Base-by-base conservation (phyloP, 2,329 filamentous ascomycete species). In the Diaporthe capsici region DNA sequence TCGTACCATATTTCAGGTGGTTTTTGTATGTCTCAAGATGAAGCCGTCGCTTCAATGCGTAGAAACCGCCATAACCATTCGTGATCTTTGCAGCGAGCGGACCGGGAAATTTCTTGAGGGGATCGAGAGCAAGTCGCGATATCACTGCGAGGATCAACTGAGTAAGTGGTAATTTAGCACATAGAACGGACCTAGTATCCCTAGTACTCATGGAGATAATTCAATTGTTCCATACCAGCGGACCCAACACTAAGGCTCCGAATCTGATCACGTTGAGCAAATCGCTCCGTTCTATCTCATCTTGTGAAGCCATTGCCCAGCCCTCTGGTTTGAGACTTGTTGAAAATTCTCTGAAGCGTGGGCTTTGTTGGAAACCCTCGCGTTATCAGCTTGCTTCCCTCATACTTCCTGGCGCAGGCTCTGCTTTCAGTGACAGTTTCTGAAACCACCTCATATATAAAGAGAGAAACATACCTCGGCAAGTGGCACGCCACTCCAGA, bases 1-100 rank as follows among this genome's bases (percentile, higher is more conserved):
- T 22, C 20, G 3, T 28, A 68, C 63, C 63, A 68, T 68, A 68
- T 68, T 68, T 68, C 28, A 49, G 25, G 34, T 68, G 63, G n/a
- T 68, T 68, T 34, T 51, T 13, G 42, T 49, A 68, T 20, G 63
- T 51, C 25, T 49, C 44, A 44, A 68, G 63, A 37, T 68, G 63
- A 39, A 68, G 44, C 10, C 63, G 63, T 44, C 44, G 39, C 44
- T 51, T 68, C n/a, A 68, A 34, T 34, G 44, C 22, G 42, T 68
- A 49, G 17, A 51, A 68, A 20, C 63, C 63, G 10, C 63, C 44
- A 68, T 68, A 68, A 9, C 39, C 63, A 53, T 68, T 44, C 6
- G 63, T 68, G 60, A 53, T 9, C n/a, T 53, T 53, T 53, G 51
- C 51, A 8, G 51, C 51, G n/a, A 15, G n/a, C 9, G 51, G 51